These are phyloP conservation scores for Teunomyces stri DNA, from an alignment of 805 yeast species.

Conservation along the genomic window DNA sequence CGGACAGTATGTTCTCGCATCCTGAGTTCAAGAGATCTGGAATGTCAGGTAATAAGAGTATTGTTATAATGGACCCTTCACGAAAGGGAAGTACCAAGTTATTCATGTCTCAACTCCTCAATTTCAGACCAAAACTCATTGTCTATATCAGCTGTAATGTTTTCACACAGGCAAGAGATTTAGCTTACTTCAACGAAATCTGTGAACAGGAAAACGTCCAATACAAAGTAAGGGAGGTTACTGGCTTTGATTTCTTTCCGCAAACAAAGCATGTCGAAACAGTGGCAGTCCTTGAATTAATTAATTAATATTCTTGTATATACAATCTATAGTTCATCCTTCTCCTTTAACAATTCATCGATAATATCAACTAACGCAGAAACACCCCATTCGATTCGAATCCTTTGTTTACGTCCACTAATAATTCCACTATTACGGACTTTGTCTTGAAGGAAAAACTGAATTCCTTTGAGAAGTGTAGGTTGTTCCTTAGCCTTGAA, in stretches of 20 bases:
- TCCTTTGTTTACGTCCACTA: conserved; percentile 52
- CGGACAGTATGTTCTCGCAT: conserved; percentile 34
- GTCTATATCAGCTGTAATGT: conserved; percentile 46
- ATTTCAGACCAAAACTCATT: conserved; percentile 35
- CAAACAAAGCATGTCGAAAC: conserved; percentile 61
- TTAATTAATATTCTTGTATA: conserved; percentile 7
- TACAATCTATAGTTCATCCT: background rate
- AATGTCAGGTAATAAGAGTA: conserved; percentile 29
- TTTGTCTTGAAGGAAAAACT: conserved; percentile 52
- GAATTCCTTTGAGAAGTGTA: conserved; percentile 62
- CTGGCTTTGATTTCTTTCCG: conserved; percentile 50
- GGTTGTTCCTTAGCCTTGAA: conserved; percentile 58
- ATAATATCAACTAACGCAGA: conserved; percentile 53
- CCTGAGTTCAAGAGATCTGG: conserved; percentile 20
- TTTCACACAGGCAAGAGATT: conserved; percentile 45
- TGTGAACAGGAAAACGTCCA: conserved; percentile 12
- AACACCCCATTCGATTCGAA: conserved; percentile 67
- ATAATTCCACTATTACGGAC: conserved; percentile 47
- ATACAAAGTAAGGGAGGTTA: conserved; percentile 20
- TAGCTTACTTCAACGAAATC: conserved; percentile 26
- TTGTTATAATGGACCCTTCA: conserved; percentile 46
- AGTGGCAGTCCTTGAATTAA: conserved; percentile 43
- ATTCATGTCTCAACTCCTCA: conserved; percentile 35
- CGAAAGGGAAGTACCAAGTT: conserved; percentile 38
- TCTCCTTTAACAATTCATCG: conserved; percentile 33